phyloP scores from a whole-genome alignment of 2,329 filamentous ascomycete species.

The Aaosphaeria pasadenensis region DNA sequence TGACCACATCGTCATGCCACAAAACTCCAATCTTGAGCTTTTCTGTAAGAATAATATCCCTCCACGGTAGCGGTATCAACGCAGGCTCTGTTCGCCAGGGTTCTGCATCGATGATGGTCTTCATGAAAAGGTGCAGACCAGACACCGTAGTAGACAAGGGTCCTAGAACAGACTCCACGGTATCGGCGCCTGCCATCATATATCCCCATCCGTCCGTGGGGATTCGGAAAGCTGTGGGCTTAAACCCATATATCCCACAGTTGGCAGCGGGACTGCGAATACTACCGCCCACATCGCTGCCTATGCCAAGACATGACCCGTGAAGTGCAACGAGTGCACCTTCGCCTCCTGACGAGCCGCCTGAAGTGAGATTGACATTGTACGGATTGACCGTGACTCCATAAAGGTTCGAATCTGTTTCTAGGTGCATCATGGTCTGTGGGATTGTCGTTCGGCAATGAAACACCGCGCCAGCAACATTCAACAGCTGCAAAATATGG shows the following conservation, averaged over 20 bases:
- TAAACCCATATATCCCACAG: conserved; percentile 31
- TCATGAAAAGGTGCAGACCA: conserved; percentile 54
- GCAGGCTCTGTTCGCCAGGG: conserved; percentile 59
- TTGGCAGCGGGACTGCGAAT: conserved; percentile 27
- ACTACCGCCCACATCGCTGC: conserved; percentile 11
- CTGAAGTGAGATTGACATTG: conserved; percentile 50
- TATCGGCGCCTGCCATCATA: conserved; percentile 45
- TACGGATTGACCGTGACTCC: conserved; percentile 55
- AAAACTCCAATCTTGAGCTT: conserved; percentile 58
- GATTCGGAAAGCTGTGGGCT: conserved; percentile 46
- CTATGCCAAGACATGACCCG: conserved; percentile 54
- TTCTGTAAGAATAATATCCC: conserved; percentile 20
- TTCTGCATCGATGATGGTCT: conserved; percentile 47
- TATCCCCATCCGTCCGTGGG: conserved; percentile 42
- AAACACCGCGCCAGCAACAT: conserved; percentile 52
- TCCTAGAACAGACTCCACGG: conserved; percentile 50
- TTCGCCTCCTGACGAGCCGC: conserved; percentile 57
- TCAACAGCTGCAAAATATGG: conserved; percentile 46
- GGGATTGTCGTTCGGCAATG: conserved; percentile 54
- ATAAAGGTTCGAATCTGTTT: conserved; percentile 51
- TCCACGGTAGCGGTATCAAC: conserved; percentile 60
- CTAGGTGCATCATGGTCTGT: conserved; percentile 53
- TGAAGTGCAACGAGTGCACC: conserved; percentile 53
- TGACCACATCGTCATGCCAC: conserved; percentile 63
- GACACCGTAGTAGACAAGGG: conserved; percentile 54